Evolutionary conservation across 2,329 filamentous ascomycete genomes (phyloP), one percentile per base, ranked within the genome.

Genomic region (Aspergillus versicolor): DNA sequence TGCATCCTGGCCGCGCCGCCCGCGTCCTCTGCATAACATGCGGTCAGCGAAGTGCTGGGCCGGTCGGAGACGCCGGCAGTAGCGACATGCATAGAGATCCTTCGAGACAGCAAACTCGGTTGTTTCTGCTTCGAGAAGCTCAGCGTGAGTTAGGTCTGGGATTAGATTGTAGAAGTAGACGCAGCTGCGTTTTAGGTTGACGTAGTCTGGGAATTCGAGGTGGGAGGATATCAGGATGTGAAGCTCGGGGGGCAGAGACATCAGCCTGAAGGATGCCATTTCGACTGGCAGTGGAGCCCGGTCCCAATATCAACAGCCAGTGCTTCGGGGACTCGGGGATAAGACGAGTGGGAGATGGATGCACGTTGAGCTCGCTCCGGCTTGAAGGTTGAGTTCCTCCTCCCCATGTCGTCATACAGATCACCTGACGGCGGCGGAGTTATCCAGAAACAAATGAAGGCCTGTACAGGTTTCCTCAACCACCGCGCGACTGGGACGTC

Each of bases 231-330:
- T 68, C 1, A 64, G 52, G 21, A 65, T 56, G 37, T 71, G 70
- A 21, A 75, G 57, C 58, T 74, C 72, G 0, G 68, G 62, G 11
- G 73, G 72, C 3, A 74, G 37, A 15, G 47, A 44, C 15, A 37
- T 37, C 15, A n/a, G 34, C 34, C 15, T 37, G 34, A 37, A 37
- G 34, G 5, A 15, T 37, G 34, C 15, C 34, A 37, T 37, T 37
- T 37, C 9, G 27, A 30, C 27, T 4, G 1, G 27, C 27, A 30
- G 27, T 30, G 27, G 9, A 30, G 27, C 27, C 27, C 27, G 27
- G 7, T 11, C 9, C 27, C 27, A 9, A 3, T 1, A 30, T 30
- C 9, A 30, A 8, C 8, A 30, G 27, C 11, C 2, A 9, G 27
- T 30, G 27, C 27, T 30, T 30, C 27, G 27, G 27, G 27, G 8